These are phyloP conservation scores for Aspergillus haitiensis DNA, from an alignment of 495 filamentous ascomycete species.

Conservation along the genomic window DNA sequence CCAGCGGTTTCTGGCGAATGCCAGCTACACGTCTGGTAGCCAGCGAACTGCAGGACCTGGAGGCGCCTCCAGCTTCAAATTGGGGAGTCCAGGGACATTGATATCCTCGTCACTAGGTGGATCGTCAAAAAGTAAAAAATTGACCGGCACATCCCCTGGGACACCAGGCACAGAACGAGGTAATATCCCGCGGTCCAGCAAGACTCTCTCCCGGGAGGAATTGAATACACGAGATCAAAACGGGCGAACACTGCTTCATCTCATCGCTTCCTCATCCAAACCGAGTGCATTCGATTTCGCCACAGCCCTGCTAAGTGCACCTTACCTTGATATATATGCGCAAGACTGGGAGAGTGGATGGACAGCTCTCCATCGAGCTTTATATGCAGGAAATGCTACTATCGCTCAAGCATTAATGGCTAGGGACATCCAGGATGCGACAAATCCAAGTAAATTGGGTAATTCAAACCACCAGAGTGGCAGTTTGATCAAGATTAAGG, in stretches of 20 bases:
- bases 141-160: slow-evolving; percentile 32
- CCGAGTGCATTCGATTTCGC: slow-evolving; percentile 70
- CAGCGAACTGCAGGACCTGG: slow-evolving; percentile 35
- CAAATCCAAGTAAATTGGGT: slow-evolving; percentile 47
- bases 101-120: slow-evolving; percentile 51
- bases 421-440: slow-evolving; percentile 67
- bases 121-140: slow-evolving; percentile 43
- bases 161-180: slow-evolving; percentile 30
- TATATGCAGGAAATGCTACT: slow-evolving; percentile 90
- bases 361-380: slow-evolving; percentile 88
- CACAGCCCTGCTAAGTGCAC: slow-evolving; percentile 71
- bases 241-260: slow-evolving; percentile 82
- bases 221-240: slow-evolving; percentile 77
- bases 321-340: slow-evolving; percentile 78
- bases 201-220: slow-evolving; percentile 62
- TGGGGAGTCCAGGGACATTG: slow-evolving; percentile 50
- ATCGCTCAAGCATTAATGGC: slow-evolving; percentile 78
- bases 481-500: slow-evolving; percentile 88
- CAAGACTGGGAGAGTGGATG: slow-evolving; percentile 93
- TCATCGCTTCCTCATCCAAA: slow-evolving; percentile 73
- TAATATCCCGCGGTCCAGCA: slow-evolving; percentile 19
- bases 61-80: slow-evolving; percentile 35
- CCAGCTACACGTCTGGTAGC: slow-evolving; percentile 50
- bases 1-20: slow-evolving; percentile 73
- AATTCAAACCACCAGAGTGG: slow-evolving; percentile 51